Evolutionary conservation across 139 green algal species (phyloP).

Genomic region (Chlamydomonas eustigma): DNA sequence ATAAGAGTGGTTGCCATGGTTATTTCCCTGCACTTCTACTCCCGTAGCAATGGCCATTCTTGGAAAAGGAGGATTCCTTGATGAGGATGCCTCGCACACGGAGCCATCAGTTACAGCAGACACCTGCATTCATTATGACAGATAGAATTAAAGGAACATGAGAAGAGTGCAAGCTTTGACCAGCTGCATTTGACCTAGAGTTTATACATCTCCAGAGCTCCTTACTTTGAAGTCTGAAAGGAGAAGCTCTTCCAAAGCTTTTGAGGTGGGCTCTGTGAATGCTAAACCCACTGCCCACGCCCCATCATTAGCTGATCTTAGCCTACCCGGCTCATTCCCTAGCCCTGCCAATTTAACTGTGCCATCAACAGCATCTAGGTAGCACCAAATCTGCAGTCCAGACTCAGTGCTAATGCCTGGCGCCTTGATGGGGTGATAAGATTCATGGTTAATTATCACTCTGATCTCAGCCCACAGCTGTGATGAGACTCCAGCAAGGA

Average conservation of each 20-base stretch:
- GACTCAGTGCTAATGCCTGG: neutral
- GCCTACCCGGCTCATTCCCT: neutral
- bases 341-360: constrained; percentile 17
- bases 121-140: no score
- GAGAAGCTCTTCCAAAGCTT: neutral
- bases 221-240: constrained; percentile 15
- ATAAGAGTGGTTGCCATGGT: neutral
- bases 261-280: neutral
- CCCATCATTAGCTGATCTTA: constrained; percentile 11
- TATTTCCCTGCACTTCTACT: neutral
- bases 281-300: constrained; percentile 9
- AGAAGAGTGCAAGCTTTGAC: no score
- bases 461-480: neutral
- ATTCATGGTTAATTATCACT: constrained; percentile 1
- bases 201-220: no score
- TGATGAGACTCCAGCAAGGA: neutral
- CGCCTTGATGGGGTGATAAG: neutral
- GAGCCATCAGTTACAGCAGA: no score
- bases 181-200: no score
- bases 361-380: constrained; percentile 23
- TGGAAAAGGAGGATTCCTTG: neutral
- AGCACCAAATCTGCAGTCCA: neutral
- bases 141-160: no score
- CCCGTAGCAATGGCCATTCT: neutral
- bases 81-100: no score